phyloP scores from a whole-genome alignment of 257 asterid genomes.

The Nicotiana obtusifolia region DNA sequence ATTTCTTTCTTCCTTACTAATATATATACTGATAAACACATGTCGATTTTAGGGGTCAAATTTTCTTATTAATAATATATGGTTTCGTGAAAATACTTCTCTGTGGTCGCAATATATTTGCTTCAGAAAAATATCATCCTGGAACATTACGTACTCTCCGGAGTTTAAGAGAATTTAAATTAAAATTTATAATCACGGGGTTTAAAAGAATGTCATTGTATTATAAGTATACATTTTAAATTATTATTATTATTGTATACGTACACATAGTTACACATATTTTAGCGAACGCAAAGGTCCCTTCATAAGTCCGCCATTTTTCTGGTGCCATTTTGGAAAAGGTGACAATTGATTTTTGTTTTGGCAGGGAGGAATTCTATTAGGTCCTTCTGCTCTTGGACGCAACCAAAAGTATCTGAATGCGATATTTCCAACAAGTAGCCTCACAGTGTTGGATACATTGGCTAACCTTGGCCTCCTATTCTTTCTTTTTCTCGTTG shows the following conservation, averaged over 20 bases:
- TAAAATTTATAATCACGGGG: neutral
- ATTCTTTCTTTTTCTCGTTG: conserved; percentile 30
- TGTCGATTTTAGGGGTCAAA: neutral
- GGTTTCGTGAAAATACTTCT: neutral
- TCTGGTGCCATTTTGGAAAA: neutral
- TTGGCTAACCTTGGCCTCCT: conserved; percentile 32
- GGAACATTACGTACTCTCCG: no score
- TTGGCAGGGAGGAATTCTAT: conserved; percentile 25
- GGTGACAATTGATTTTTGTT: neutral
- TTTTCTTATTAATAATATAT: neutral
- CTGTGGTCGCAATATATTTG: neutral
- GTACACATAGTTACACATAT: neutral
- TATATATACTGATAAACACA: no score
- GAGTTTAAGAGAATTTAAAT: no score
- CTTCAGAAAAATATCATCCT: neutral
- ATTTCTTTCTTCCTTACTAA: no score
- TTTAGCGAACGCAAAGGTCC: neutral
- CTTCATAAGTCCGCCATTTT: neutral
- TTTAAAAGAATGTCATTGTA: neutral
- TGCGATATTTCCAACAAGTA: conserved; percentile 19
- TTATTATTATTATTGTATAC: neutral
- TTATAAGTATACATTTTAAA: neutral
- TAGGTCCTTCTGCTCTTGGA: conserved; percentile 30
- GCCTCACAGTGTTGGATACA: conserved; percentile 31
- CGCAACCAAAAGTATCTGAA: conserved; percentile 15